Percentiles rank a stretch among this genome's conserved stretches.
Conservation (phyloP, 1,284 basidiomycete genomes). For the Puccinia hordei region DNA sequence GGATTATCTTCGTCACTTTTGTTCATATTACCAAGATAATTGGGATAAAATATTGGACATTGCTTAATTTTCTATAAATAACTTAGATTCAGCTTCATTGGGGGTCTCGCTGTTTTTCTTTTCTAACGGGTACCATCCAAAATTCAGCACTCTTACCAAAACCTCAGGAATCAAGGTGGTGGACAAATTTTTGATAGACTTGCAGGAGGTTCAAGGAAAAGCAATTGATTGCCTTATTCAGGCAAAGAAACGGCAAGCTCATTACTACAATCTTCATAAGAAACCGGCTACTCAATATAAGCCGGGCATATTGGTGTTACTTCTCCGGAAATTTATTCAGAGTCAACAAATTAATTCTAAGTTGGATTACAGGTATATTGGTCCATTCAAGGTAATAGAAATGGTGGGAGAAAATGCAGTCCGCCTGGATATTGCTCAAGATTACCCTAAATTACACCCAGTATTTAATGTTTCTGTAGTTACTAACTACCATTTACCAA, state of each 20-base stretch:
- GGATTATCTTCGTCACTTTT: conserved; percentile 6
- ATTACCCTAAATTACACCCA: conserved; percentile 11
- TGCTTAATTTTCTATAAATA: conserved; percentile 8
- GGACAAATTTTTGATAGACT: not conserved
- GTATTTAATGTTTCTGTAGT: conserved; percentile 6
- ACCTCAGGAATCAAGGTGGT: not conserved
- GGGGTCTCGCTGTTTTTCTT: not conserved
- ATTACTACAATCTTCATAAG: not conserved
- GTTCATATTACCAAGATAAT: conserved; percentile 1
- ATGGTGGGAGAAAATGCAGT: conserved; percentile 10
- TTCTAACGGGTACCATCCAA: not conserved
- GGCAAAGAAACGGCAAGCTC: not conserved
- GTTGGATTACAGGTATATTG: not conserved
- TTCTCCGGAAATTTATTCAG: not conserved
- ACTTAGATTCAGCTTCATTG: not conserved
- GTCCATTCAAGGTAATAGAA: conserved; percentile 1
- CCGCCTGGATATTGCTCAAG: not conserved
- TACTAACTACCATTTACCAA: not conserved
- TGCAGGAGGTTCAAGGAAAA: not conserved
- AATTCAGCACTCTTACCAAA: not conserved
- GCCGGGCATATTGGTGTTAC: not conserved
- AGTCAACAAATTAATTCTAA: not conserved
- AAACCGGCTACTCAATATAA: not conserved
- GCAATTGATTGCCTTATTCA: not conserved
- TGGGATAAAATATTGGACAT: not conserved